Conservation (phyloP, 2,329 filamentous ascomycete genomes). For the Lasiodiplodia sp. region DNA sequence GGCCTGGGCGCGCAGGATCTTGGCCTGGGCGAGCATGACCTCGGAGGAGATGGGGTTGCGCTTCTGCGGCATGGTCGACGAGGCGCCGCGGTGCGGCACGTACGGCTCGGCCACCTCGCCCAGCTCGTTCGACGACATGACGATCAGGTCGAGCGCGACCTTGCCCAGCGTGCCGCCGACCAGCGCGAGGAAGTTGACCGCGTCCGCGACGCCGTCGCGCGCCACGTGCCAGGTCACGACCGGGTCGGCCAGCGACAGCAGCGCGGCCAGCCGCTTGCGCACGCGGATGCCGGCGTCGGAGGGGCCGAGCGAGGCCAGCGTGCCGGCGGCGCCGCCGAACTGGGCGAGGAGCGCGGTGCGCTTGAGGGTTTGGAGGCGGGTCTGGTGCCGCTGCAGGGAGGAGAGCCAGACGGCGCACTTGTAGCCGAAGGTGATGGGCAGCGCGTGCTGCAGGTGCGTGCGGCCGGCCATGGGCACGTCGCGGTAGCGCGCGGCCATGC, state of each 20-base stretch:
- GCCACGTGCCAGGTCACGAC: conserved; percentile 66
- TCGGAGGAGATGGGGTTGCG: conserved; percentile 66
- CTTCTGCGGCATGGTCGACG: conserved; percentile 54
- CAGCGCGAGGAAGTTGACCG: conserved; percentile 61
- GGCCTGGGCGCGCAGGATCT: conserved; percentile 61
- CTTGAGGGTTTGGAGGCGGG: conserved; percentile 57
- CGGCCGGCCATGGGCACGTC: conserved; percentile 65
- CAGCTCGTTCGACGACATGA: conserved; percentile 66
- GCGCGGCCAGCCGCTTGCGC: conserved; percentile 57
- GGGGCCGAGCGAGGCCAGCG: conserved; percentile 57
- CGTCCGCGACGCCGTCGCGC: conserved; percentile 62
- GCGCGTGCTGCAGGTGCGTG: conserved; percentile 65
- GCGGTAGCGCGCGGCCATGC: conserved; percentile 54
- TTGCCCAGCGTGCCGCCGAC: conserved; percentile 63
- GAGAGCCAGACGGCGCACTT: conserved; percentile 65
- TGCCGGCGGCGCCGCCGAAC: conserved; percentile 65
- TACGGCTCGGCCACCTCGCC: conserved; percentile 61
- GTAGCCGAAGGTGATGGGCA: conserved; percentile 65
- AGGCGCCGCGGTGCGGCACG: conserved; percentile 44
- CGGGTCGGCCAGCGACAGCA: conserved; percentile 58
- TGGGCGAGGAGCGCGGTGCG: conserved; percentile 60
- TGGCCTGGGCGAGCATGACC: conserved; percentile 62
- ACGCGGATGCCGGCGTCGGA: conserved; percentile 58
- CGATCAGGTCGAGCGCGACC: conserved; percentile 62
- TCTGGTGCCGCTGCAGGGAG: conserved; percentile 56